A percentile compares a stretch with the other conserved stretches of the same genome.
Evolutionary conservation across 108 stramenopile genomes (phyloP).

Genomic region (Cyclotella sp.): DNA sequence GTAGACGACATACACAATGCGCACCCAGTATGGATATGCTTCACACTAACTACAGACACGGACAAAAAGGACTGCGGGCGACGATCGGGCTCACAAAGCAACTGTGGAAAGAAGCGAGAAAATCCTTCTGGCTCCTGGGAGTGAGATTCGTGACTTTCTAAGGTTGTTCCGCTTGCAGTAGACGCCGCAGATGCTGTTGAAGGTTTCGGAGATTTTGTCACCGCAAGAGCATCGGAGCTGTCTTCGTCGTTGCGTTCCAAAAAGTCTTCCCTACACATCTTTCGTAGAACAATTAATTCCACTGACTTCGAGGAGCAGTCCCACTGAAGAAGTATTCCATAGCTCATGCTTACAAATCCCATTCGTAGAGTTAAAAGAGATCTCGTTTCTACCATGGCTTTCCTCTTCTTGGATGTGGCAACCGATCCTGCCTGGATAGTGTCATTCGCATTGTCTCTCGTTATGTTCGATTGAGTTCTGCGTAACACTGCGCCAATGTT

Average conservation of each 20-base stretch:
- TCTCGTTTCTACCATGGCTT: slow-evolving; percentile 46
- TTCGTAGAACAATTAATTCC: slow-evolving; percentile 40
- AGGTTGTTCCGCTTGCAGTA: background rate
- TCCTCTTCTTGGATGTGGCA: background rate
- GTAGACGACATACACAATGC: slow-evolving; percentile 13
- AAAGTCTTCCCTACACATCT: slow-evolving; percentile 52
- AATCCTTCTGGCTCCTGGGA: background rate
- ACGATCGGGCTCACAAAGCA: slow-evolving; percentile 24
- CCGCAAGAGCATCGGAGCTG: background rate
- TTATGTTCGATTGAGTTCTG: background rate
- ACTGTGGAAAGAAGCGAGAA: slow-evolving; percentile 17
- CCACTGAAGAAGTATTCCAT: slow-evolving; percentile 53
- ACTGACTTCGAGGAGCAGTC: slow-evolving; percentile 33
- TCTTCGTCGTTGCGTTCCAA: slow-evolving; percentile 28
- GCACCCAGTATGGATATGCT: slow-evolving; percentile 31
- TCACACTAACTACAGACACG: slow-evolving; percentile 45
- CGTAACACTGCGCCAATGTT: background rate
- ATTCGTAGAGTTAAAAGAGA: slow-evolving; percentile 46
- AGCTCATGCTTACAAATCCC: slow-evolving; percentile 54
- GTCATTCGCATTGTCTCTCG: background rate
- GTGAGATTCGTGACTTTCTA: background rate
- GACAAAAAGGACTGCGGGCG: slow-evolving; percentile 31
- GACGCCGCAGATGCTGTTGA: background rate
- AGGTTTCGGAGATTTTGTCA: slow-evolving; percentile 4
- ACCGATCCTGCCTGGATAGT: background rate